Evolutionary conservation across 2,329 filamentous ascomycete species (phyloP), one percentile per base, ranked within the genome.

Genomic region (Ophiostoma montium): DNA sequence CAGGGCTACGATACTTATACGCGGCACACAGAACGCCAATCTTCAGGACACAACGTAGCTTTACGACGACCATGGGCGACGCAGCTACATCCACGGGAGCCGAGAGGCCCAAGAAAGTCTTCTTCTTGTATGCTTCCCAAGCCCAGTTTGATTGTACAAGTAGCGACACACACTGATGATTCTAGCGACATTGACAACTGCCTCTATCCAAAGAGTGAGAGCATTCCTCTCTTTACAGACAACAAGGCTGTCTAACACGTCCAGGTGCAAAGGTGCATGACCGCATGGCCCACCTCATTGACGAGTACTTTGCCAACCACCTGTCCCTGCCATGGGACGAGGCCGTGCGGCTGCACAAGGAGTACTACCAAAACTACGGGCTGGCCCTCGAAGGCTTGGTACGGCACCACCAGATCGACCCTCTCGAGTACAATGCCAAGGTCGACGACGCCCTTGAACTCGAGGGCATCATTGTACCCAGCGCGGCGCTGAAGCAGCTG

Each of bases 121-220:
- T 70, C 33, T 71, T 70, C 57, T 71, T 71, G 68, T 70, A 52
- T 63, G 66, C 18, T 35, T 16, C 35, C 1, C 5, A 13, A 15
- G 10, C 12, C 15, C 3, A 33, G 6, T 13, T 4, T 23, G 11
- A 15, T 3, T n/a, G n/a, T n/a, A n/a, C n/a, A 30, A 15, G 15
- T 9, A 18, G 4, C n/a, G 18, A n/a, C 18, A 3, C 15, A 6
- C n/a, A 19, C 46, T 41, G 19, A 51, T 35, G 39, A 49, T 35
- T 80, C 78, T 65, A 96, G 95, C 62, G 92, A 98, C 63, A 96
- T 98, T 61, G 92, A 98, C 72, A 98, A 98, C 62, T 98, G 94
- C 67, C 77, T 96, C 50, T 96, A 95, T 61, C 80, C 89, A 0
- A 88, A 83, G 66, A 89, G 86, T 88, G 61, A 65, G 75, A 62